Evolutionary conservation across 2,329 filamentous ascomycete species (phyloP).

Genomic region (Geosmithia putterillii): DNA sequence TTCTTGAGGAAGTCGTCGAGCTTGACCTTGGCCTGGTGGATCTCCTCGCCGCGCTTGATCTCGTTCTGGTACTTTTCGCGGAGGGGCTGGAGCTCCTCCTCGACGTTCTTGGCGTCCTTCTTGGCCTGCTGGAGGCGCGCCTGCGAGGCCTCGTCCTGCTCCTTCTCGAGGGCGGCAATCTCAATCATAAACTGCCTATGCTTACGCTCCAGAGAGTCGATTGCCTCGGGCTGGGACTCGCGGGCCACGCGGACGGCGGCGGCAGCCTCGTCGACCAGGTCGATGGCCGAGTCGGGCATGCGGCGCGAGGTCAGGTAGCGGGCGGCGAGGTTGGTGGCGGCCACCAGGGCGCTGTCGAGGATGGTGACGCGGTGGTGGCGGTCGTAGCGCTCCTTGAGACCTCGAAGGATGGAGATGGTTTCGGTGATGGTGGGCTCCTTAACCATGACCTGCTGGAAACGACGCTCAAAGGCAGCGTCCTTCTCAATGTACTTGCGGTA

Average conservation of each 20-base stretch:
- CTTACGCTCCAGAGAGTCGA: constrained; percentile 87
- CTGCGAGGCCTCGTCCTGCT: constrained; percentile 89
- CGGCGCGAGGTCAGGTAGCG: constrained; percentile 85
- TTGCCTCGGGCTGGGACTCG: constrained; percentile 90
- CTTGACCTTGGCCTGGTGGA: constrained; percentile 91
- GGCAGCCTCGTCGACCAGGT: constrained; percentile 90
- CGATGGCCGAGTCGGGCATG: constrained; percentile 91
- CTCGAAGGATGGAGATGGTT: constrained; percentile 95
- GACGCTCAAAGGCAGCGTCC: constrained; percentile 92
- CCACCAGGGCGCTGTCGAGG: constrained; percentile 82
- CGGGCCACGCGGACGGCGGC: constrained; percentile 92
- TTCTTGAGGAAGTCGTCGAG: constrained; percentile 86
- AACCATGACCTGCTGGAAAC: constrained; percentile 96
- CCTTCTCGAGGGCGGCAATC: constrained; percentile 86
- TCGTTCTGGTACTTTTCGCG: constrained; percentile 94
- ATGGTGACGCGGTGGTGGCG: constrained; percentile 97
- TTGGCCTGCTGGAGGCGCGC: constrained; percentile 70
- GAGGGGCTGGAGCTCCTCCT: constrained; percentile 83
- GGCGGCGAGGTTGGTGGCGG: constrained; percentile 81
- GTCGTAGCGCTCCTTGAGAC: constrained; percentile 95
- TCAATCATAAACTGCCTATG: constrained; percentile 90
- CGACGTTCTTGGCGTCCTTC: constrained; percentile 85
- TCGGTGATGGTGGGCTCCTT: constrained; percentile 84
- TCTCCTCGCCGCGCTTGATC: constrained; percentile 78
- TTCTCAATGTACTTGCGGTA: constrained; percentile 99